These are phyloP conservation scores for Huntiella abstrusa DNA, from an alignment of 2,329 filamentous ascomycete genomes.

Conservation along the genomic window DNA sequence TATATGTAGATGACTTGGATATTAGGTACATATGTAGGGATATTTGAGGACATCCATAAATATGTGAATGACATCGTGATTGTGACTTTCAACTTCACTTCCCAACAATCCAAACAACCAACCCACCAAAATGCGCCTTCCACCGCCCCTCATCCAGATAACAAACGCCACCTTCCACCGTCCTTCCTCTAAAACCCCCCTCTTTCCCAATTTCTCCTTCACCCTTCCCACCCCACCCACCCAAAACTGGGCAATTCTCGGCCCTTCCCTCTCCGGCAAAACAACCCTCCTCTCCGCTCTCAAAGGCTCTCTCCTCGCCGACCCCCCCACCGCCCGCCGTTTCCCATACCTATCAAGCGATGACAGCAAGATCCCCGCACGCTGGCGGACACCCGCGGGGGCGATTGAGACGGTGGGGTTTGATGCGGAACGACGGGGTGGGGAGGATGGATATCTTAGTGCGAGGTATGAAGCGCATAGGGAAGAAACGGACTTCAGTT, in stretches of 20 bases:
- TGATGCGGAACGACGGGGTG: slow-evolving; percentile 43
- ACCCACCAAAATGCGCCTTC: slow-evolving; percentile 17
- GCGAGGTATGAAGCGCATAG: slow-evolving; percentile 77
- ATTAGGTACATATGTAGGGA: no score
- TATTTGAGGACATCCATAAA: no score
- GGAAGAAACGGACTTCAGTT: slow-evolving; percentile 73
- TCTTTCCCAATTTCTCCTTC: slow-evolving; percentile 57
- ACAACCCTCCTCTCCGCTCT: slow-evolving; percentile 69
- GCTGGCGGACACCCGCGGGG: slow-evolving; percentile 37
- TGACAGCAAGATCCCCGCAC: slow-evolving; percentile 27
- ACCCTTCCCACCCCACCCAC: slow-evolving; percentile 38
- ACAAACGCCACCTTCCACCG: slow-evolving; percentile 68
- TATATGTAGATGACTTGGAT: no score
- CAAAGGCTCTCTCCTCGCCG: slow-evolving; percentile 53
- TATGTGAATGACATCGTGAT: no score
- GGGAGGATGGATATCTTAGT: slow-evolving; percentile 64
- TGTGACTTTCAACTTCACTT: no score
- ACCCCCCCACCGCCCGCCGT: slow-evolving; percentile 55
- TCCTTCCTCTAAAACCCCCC: slow-evolving; percentile 35
- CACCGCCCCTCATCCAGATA: slow-evolving; percentile 47
- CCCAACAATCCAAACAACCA: no score
- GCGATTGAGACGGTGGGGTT: slow-evolving; percentile 88
- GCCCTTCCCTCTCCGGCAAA: slow-evolving; percentile 58
- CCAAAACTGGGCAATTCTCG: slow-evolving; percentile 70
- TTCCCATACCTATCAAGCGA: slow-evolving; percentile 60